A percentile compares a stretch with the other conserved stretches of the same genome.
These are phyloP conservation scores for Monosporascus sp. DNA, from an alignment of 2,329 filamentous ascomycete species.

Conservation along the genomic window DNA sequence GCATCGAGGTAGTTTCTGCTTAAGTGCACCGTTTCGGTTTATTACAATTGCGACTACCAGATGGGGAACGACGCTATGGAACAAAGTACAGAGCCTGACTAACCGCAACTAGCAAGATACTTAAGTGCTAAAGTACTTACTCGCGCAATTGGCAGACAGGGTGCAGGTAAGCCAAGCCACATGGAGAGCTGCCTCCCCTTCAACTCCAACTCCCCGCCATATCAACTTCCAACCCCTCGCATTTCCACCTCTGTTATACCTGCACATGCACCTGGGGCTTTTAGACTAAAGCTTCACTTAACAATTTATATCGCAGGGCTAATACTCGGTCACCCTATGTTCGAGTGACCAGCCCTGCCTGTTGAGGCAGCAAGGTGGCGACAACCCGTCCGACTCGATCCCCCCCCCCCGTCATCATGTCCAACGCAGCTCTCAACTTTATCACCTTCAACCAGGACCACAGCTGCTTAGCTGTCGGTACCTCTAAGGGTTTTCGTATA, in stretches of 20 bases:
- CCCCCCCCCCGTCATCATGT: conserved; percentile 42
- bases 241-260: not conserved
- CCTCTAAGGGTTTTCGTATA: conserved; percentile 89
- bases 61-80: too few relatives aligned
- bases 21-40: not conserved
- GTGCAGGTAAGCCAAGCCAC: too few relatives aligned
- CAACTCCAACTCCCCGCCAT: not conserved
- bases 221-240: not conserved
- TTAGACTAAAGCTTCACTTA: not conserved
- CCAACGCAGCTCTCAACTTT: conserved; percentile 79
- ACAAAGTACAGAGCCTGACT: too few relatives aligned
- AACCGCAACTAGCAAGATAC: not conserved
- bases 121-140: not conserved
- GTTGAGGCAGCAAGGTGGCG: not conserved
- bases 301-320: not conserved
- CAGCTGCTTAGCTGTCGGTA: conserved; percentile 92
- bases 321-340: not conserved
- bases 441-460: conserved; percentile 99
- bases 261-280: not conserved
- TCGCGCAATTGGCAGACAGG: too few relatives aligned
- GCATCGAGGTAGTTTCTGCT: not conserved
- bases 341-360: not conserved
- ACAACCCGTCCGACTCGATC: not conserved
- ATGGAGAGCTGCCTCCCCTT: not conserved
- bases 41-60: too few relatives aligned